These are phyloP conservation scores for Leccinum aurantiacum DNA, from an alignment of 768 basidiomycete species.

Conservation along the genomic window DNA sequence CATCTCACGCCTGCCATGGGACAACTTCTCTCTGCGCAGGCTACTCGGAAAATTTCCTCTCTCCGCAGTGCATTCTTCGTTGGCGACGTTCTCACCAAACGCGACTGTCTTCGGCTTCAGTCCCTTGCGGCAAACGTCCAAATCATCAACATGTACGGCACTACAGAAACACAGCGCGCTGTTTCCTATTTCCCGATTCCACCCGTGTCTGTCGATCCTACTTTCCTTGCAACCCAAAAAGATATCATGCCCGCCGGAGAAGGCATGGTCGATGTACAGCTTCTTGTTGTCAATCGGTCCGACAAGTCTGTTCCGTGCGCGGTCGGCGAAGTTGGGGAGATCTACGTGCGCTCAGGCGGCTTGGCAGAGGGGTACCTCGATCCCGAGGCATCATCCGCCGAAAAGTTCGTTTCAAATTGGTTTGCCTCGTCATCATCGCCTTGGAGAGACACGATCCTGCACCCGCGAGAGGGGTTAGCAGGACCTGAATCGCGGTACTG, in stretches of 20 bases:
- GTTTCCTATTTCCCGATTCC: slow-evolving; percentile 97
- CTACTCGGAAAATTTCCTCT: slow-evolving; percentile 77
- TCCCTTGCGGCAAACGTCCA: slow-evolving; percentile 87
- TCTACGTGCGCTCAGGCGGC: slow-evolving; percentile 96
- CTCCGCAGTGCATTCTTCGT: slow-evolving; percentile 95
- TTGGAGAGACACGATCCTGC: slow-evolving; percentile 70
- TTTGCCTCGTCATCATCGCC: slow-evolving; percentile 53
- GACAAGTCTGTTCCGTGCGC: slow-evolving; percentile 86
- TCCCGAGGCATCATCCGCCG: slow-evolving; percentile 72
- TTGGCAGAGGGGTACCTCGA: slow-evolving; percentile 95
- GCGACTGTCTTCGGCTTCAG: slow-evolving; percentile 94
- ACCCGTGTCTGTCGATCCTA: slow-evolving; percentile 75
- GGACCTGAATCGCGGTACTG: slow-evolving; percentile 80
- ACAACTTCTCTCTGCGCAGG: slow-evolving; percentile 91
- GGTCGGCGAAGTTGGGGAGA: slow-evolving; percentile 96
- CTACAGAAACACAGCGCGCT: slow-evolving; percentile 98
- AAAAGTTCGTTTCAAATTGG: slow-evolving; percentile 97
- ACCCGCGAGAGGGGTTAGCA: slow-evolving; percentile 53
- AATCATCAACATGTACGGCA: slow-evolving; percentile 99
- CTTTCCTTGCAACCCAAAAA: slow-evolving; percentile 91
- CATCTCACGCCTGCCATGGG: slow-evolving; percentile 99
- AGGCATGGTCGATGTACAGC: slow-evolving; percentile 97
- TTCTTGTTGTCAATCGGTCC: slow-evolving; percentile 90
- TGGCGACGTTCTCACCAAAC: slow-evolving; percentile 97
- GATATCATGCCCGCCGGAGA: slow-evolving; percentile 97